A percentile compares a stretch with the other conserved stretches of the same genome.
These are phyloP conservation scores for Austroboletus eburneus DNA, from an alignment of 768 basidiomycete genomes.

Conservation along the genomic window DNA sequence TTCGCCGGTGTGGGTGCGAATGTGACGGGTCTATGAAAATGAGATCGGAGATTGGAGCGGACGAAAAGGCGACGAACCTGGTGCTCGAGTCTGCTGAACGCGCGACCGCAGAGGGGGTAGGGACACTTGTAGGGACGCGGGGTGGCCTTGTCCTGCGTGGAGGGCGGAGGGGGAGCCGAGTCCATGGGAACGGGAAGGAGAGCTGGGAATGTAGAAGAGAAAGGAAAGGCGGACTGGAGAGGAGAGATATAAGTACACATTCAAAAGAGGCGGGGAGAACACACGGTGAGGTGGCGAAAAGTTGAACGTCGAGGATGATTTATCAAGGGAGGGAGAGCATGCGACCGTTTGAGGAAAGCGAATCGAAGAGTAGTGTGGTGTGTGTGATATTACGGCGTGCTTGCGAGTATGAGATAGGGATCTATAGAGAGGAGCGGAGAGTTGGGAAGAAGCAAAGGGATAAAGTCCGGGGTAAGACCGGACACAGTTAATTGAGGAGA, in stretches of 20 bases:
- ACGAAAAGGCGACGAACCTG: conserved; percentile 50
- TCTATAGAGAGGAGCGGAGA: conserved; percentile 21
- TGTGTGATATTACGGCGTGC: conserved; percentile 27
- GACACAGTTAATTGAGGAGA: conserved; percentile 21
- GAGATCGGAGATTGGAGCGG: conserved; percentile 16
- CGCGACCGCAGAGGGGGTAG: conserved; percentile 84
- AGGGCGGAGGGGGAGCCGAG: conserved; percentile 2
- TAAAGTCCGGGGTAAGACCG: conserved; percentile 31
- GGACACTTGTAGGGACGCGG: conserved; percentile 96
- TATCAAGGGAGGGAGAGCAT: conserved; percentile 17
- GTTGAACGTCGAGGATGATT: conserved; percentile 19
- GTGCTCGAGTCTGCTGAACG: conserved; percentile 95
- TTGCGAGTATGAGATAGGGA: conserved; percentile 22
- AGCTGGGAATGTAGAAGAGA: conserved; percentile 9
- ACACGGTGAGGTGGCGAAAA: conserved; percentile 15
- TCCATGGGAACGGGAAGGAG: conserved; percentile 22
- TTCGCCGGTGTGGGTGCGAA: conserved; percentile 97
- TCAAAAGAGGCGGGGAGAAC: conserved; percentile 12
- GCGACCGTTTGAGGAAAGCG: conserved; percentile 21
- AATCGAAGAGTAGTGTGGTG: conserved; percentile 12
- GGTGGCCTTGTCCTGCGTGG: conserved; percentile 36
- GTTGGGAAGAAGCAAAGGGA: conserved; percentile 20
- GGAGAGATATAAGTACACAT: conserved; percentile 31
- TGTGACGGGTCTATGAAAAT: conserved; percentile 79
- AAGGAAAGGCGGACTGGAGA: conserved; percentile 14